Base-by-base conservation (phyloP, 495 filamentous ascomycete species). In the Wilcoxina mikolae region DNA sequence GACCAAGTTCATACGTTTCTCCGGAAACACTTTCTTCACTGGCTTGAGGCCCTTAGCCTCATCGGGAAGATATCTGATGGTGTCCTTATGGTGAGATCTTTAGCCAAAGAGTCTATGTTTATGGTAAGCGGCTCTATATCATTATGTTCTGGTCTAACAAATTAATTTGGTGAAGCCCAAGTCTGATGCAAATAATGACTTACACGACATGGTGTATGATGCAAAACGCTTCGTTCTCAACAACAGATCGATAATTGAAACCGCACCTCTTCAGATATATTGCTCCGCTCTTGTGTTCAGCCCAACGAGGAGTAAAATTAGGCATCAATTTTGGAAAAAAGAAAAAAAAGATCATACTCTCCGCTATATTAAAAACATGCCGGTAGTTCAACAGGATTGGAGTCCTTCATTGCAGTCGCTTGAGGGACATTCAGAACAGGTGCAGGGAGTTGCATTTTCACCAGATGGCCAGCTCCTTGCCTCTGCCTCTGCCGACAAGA, bases 211-310 rank as follows among this genome's bases (percentile, higher is more conserved):
- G 20, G 25, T 18, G 10, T 11, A 27, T 18, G 45, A 48, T 20
- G 20, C 17, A 25, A 27, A 5, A 7, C 59, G 64, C 22, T 68
- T 71, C 45, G 53, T 67, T n/a, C 55, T 55, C 17, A 55, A 63
- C 22, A 38, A 56, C 23, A 56, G 56, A 31, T 7, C 2, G n/a
- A 31, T 53, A 23, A 65, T 69, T 51, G 60, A 67, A 41, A 55
- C 29, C 11, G 43, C 29, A 0, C 68, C 68, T 0, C 56, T 69
- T 20, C 67, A 69, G 42, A 51, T 67, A 26, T 69, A 70, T 57
- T 28, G 27, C 48, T 62, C 60, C 33, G 58, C 62, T 7, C 62
- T 70, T 20, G 15, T 69, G 1, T 71, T 70, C 45, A 56, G 54
- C 33, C 69, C 65, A 18, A 47, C 18, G 12, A 26, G 5, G 4